Evolutionary conservation across 2,329 filamentous ascomycete genomes (phyloP).

Genomic region (Hawksworthiomyces lignivorus): DNA sequence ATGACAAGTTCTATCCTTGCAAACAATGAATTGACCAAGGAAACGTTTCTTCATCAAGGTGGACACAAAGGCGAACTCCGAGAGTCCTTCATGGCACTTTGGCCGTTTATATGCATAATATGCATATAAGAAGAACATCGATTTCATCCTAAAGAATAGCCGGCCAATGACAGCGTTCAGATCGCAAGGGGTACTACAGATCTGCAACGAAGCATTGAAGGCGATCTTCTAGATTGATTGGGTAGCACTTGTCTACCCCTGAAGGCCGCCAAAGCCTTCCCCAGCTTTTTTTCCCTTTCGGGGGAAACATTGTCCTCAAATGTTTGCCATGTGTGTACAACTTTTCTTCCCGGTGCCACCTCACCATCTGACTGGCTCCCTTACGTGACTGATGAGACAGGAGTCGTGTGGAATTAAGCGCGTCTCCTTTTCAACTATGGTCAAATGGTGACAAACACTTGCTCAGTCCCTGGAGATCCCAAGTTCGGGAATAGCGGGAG

Average conservation of each 20-base stretch:
- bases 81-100: no score
- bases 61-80: neutral
- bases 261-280: no score
- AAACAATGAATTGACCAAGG: slow-evolving; percentile 1
- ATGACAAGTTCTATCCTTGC: neutral
- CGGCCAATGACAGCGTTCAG: neutral
- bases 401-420: neutral
- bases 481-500: no score
- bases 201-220: neutral
- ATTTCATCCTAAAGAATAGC: neutral
- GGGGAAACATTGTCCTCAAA: no score
- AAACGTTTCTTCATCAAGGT: neutral
- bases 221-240: neutral
- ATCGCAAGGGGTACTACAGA: neutral
- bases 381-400: slow-evolving; percentile 6
- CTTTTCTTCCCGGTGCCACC: neutral
- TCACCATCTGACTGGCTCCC: neutral
- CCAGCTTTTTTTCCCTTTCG: no score
- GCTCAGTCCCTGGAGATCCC: no score
- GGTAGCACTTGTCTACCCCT: no score
- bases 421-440: no score
- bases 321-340: no score
- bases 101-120: neutral
- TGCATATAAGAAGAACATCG: neutral
- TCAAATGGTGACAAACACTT: no score